Percentiles rank a stretch among this genome's conserved stretches.
Evolutionary conservation across 768 basidiomycete species (phyloP).

Genomic region (Kwoniella mangroviensis): DNA sequence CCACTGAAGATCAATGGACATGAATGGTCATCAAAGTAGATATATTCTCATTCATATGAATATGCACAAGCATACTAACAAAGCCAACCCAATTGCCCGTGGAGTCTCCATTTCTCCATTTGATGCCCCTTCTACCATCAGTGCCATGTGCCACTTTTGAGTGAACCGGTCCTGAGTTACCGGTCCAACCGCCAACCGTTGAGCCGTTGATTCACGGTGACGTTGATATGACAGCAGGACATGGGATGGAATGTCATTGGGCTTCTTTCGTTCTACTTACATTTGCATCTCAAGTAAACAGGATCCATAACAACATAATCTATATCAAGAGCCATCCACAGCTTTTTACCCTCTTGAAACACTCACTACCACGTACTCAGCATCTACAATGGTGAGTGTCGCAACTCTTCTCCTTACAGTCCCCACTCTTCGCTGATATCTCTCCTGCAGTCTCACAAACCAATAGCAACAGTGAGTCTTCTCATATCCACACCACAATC

Average conservation of each 20-base stretch:
- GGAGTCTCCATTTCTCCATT: not conserved
- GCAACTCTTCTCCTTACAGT: not conserved
- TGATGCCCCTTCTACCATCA: not conserved
- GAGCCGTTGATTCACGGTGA: not conserved
- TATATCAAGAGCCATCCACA: too few relatives aligned
- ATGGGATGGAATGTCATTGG: not conserved
- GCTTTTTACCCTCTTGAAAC: too few relatives aligned
- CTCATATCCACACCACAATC: not conserved
- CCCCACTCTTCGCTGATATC: not conserved
- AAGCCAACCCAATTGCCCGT: not conserved
- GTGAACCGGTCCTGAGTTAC: not conserved
- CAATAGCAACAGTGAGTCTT: slow-evolving; percentile 33
- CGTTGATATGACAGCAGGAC: not conserved
- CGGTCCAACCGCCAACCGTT: not conserved
- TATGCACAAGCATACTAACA: too few relatives aligned
- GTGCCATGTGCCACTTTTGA: not conserved
- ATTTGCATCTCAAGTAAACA: too few relatives aligned
- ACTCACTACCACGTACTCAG: not conserved
- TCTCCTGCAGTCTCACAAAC: slow-evolving; percentile 27
- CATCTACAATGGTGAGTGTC: not conserved
- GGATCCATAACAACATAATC: too few relatives aligned
- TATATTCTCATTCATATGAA: too few relatives aligned
- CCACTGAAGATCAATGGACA: too few relatives aligned
- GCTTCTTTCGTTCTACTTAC: not conserved
- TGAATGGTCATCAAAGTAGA: too few relatives aligned